These are phyloP conservation scores for Fusarium setosum DNA, from an alignment of 2,329 filamentous ascomycete species.

Conservation along the genomic window DNA sequence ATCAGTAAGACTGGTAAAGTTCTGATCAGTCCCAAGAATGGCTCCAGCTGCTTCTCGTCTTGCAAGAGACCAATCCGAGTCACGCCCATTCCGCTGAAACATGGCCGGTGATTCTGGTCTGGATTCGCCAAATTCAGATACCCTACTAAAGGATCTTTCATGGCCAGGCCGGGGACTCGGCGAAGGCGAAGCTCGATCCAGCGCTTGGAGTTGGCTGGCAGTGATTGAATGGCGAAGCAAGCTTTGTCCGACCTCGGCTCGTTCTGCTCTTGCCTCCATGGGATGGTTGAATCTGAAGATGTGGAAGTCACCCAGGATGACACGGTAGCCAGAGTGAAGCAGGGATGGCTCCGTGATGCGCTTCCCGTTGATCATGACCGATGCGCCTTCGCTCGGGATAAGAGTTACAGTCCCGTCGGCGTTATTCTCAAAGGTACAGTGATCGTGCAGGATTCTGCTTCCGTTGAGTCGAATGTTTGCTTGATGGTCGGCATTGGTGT, in stretches of 20 bases:
- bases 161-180: constrained; percentile 76
- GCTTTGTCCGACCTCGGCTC: constrained; percentile 84
- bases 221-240: constrained; percentile 85
- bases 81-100: constrained; percentile 72
- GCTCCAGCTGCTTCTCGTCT: constrained; percentile 92
- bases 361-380: constrained; percentile 97
- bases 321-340: constrained; percentile 90
- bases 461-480: constrained; percentile 95
- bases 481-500: constrained; percentile 78
- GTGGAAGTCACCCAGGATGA: constrained; percentile 97
- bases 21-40: constrained; percentile 90
- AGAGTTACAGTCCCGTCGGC: constrained; percentile 92
- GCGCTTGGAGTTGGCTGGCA: constrained; percentile 67
- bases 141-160: constrained; percentile 82
- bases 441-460: constrained; percentile 89
- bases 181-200: constrained; percentile 68
- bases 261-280: constrained; percentile 91
- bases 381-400: constrained; percentile 88
- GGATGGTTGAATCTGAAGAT: constrained; percentile 99
- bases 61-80: constrained; percentile 95
- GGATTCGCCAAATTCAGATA: constrained; percentile 83
- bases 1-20: constrained; percentile 88
- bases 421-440: constrained; percentile 91
- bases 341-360: constrained; percentile 87
- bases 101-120: constrained; percentile 84